A percentile compares a stretch with the other conserved stretches of the same genome.
Conservation (phyloP, 176 grass and related monocot species). For the Eragrostis curvula region DNA sequence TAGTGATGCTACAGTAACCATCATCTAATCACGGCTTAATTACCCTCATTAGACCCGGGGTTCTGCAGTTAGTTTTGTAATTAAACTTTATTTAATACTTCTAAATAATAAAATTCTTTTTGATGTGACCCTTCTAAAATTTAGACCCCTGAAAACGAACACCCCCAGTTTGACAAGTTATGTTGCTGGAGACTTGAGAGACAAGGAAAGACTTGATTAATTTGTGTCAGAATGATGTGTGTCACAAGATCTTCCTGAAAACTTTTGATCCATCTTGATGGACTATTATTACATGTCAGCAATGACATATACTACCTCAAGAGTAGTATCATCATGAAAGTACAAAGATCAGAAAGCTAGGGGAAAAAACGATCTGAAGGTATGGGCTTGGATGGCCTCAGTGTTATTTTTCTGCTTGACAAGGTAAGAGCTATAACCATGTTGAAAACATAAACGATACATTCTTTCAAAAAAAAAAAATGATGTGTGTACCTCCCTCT, state of each 20-base stretch:
- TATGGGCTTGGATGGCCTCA: too few relatives aligned
- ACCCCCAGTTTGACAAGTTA: background rate
- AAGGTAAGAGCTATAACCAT: background rate
- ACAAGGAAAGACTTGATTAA: background rate
- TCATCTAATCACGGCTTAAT: too few relatives aligned
- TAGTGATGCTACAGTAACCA: too few relatives aligned
- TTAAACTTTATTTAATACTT: too few relatives aligned
- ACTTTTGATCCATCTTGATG: background rate
- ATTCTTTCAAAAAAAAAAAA: background rate
- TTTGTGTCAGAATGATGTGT: background rate
- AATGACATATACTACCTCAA: background rate
- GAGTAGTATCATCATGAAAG: background rate
- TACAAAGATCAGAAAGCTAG: background rate
- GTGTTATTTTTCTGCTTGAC: background rate
- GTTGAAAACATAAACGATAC: background rate
- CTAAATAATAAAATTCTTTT: too few relatives aligned
- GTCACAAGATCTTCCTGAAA: background rate
- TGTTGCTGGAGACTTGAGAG: background rate
- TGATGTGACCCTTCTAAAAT: too few relatives aligned
- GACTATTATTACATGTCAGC: conserved; percentile 8
- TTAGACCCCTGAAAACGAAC: too few relatives aligned
- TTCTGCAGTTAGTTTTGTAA: too few relatives aligned
- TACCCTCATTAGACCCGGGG: too few relatives aligned
- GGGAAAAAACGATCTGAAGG: background rate
- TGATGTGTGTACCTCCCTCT: background rate